These are phyloP conservation scores for Aspergillus carlsbadensis DNA, from an alignment of 495 filamentous ascomycete genomes.

Conservation along the genomic window DNA sequence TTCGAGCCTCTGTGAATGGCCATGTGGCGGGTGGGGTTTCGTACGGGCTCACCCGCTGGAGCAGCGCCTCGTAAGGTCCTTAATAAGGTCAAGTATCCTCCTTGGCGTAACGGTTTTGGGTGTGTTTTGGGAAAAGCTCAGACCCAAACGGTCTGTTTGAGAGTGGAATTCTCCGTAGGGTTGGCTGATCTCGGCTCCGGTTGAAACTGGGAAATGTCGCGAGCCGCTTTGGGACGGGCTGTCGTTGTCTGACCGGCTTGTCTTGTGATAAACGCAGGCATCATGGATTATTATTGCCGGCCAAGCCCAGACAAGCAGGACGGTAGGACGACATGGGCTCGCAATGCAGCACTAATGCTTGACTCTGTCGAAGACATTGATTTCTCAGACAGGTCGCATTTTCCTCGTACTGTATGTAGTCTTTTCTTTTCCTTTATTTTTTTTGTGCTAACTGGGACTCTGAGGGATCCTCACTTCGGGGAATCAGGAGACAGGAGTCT, in stretches of 20 bases:
- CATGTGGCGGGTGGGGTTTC: slow-evolving; percentile 34
- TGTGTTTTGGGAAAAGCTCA: slow-evolving; percentile 18
- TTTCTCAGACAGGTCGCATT: neutral
- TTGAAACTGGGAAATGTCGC: slow-evolving; percentile 5
- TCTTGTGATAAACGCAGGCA: slow-evolving; percentile 1
- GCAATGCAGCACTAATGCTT: slow-evolving; percentile 2
- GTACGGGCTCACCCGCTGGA: slow-evolving; percentile 40
- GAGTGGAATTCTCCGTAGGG: slow-evolving; percentile 13
- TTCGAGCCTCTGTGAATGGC: slow-evolving; percentile 15
- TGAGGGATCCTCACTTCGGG: too few species aligned
- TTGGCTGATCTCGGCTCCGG: neutral
- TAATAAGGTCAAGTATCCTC: slow-evolving; percentile 16
- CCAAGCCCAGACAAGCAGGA: neutral
- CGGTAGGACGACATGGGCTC: neutral
- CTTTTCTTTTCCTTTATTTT: too few species aligned
- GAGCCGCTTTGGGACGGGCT: neutral
- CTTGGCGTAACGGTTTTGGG: slow-evolving; percentile 43
- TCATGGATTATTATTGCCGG: neutral
- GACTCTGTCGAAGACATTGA: neutral
- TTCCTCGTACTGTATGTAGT: too few species aligned
- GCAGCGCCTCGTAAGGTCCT: slow-evolving; percentile 21
- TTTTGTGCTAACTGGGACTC: too few species aligned
- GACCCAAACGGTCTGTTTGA: slow-evolving; percentile 4
- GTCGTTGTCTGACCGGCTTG: neutral
- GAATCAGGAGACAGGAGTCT: too few species aligned